Base-by-base conservation (phyloP, 148 eudicot species). In the Vaccinium macrocarpon region DNA sequence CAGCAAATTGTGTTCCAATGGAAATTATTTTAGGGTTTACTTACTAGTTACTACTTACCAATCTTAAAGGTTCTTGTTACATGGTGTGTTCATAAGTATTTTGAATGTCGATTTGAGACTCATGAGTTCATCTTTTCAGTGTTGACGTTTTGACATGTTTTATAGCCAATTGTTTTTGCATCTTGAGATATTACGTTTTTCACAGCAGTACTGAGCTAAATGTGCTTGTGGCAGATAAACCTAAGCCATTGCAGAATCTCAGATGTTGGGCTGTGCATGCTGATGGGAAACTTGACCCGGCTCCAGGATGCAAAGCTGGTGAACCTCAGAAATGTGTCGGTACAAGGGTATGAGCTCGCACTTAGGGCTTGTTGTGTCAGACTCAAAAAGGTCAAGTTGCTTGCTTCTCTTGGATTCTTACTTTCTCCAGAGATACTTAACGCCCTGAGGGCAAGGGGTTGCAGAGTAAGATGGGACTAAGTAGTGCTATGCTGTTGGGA, bases 381-480 rank as follows among this genome's bases (percentile, higher is more conserved):
- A 59, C 94, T 95, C 27, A 93, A 93, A 85, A 95, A 95, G 91
- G 86, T 95, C 35, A 95, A 95, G 85, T 56, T 95, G 82, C 88
- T 76, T n/a, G 74, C 88, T 80, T 82, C 85, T 48, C 85, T 92
- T 50, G 87, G 90, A 77, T 81, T 80, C 68, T 72, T 82, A 74
- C 91, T 95, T 70, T 91, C 98, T 35, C 79, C 70, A 0, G 90
- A 90, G 80, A 53, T 93, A 53, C 88, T 95, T 27, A 77, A 83
- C 64, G 75, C 87, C 82, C 86, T 95, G 53, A 85, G 87, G 83
- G 86, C 90, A 7, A 88, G 89, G 73, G 98, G 96, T 46, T 95
- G 98, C 86, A 93, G 85, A 88, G 86, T 95, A 70, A 90, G 95
- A 87, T 95, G 94, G 98, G 96, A 93, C 85, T 93, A 90, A 70